A percentile compares a stretch with the other conserved stretches of the same genome.
Evolutionary conservation across 2,329 filamentous ascomycete species (phyloP).

Genomic region (Fusarium clavum): DNA sequence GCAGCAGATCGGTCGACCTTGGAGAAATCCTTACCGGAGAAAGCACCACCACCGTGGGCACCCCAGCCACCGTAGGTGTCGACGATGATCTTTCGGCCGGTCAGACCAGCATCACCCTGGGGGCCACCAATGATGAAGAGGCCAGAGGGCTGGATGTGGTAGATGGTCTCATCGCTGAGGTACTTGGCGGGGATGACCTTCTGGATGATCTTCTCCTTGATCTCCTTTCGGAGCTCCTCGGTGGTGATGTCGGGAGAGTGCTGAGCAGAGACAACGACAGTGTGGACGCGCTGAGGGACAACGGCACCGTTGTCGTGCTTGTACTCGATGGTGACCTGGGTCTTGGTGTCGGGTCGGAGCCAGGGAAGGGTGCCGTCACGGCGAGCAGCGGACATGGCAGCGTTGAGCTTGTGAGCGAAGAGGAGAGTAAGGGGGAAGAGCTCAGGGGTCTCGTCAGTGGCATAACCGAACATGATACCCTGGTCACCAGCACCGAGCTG

Average conservation of each 20-base stretch:
- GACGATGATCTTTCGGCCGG: slow-evolving; percentile 99
- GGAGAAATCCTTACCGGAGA: slow-evolving; percentile 99
- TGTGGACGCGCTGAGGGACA: slow-evolving; percentile 91
- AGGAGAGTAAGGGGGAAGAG: slow-evolving; percentile 93
- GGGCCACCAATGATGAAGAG: slow-evolving; percentile 99
- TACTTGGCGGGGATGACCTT: slow-evolving; percentile 92
- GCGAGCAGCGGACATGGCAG: slow-evolving; percentile 90
- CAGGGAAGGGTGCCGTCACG: slow-evolving; percentile 89
- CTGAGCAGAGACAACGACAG: slow-evolving; percentile 95
- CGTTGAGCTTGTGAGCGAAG: slow-evolving; percentile 96
- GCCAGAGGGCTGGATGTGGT: slow-evolving; percentile 99
- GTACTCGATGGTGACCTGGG: slow-evolving; percentile 99
- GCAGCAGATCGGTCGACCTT: slow-evolving; percentile 99
- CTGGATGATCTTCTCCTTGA: slow-evolving; percentile 97
- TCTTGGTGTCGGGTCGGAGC: slow-evolving; percentile 99
- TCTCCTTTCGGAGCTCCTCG: slow-evolving; percentile 92
- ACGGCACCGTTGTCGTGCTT: slow-evolving; percentile 95
- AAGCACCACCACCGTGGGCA: slow-evolving; percentile 99
- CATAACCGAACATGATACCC: slow-evolving; percentile 99
- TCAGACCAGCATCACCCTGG: slow-evolving; percentile 98
- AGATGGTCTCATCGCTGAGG: slow-evolving; percentile 91
- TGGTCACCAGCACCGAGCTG: slow-evolving; percentile 98
- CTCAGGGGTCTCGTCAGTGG: slow-evolving; percentile 98
- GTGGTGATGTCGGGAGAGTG: slow-evolving; percentile 90
- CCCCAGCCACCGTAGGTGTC: slow-evolving; percentile 99